Percentiles rank a stretch among this genome's conserved stretches.
Evolutionary conservation across 805 yeast genomes (phyloP).

Genomic region (Wickerhamiella parazyma): DNA sequence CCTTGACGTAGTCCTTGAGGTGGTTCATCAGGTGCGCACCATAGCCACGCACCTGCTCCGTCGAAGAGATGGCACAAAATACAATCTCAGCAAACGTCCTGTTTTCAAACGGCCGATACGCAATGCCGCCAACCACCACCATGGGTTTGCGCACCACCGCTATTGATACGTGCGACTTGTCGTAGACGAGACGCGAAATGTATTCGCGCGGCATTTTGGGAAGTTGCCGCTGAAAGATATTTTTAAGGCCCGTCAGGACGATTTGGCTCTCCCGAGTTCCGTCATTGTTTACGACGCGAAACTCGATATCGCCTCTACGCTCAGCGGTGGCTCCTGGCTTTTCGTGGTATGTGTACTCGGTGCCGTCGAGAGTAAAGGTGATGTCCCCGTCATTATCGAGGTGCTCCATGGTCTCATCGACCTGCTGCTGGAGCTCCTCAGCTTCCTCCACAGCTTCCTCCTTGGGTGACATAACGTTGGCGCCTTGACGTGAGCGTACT

Average conservation of each 20-base stretch:
- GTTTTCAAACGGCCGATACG: constrained; percentile 84
- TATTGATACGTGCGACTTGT: constrained; percentile 84
- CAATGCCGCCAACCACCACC: constrained; percentile 95
- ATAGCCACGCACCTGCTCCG: constrained; percentile 96
- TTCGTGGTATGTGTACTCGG: constrained; percentile 69
- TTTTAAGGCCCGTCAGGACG: constrained; percentile 87
- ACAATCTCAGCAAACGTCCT: constrained; percentile 95
- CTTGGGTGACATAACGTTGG: not conserved
- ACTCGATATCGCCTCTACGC: constrained; percentile 82
- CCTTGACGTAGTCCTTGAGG: constrained; percentile 83
- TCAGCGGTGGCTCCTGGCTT: constrained; percentile 92
- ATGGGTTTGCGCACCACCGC: constrained; percentile 90
- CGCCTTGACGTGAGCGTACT: too few relatives aligned
- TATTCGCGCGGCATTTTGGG: constrained; percentile 99
- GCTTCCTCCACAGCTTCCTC: constrained; percentile 15
- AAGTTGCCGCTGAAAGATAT: constrained; percentile 90
- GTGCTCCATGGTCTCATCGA: constrained; percentile 20
- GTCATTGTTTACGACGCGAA: constrained; percentile 93
- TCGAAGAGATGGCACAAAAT: constrained; percentile 92
- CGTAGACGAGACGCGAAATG: constrained; percentile 87
- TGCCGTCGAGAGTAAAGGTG: constrained; percentile 62
- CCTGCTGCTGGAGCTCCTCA: constrained; percentile 20
- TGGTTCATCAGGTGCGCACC: constrained; percentile 99
- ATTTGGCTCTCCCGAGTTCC: constrained; percentile 75
- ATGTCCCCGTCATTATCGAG: constrained; percentile 25